These are phyloP conservation scores for Rhodosporidiobolus sp. DNA, from an alignment of 768 basidiomycete genomes.

Conservation along the genomic window DNA sequence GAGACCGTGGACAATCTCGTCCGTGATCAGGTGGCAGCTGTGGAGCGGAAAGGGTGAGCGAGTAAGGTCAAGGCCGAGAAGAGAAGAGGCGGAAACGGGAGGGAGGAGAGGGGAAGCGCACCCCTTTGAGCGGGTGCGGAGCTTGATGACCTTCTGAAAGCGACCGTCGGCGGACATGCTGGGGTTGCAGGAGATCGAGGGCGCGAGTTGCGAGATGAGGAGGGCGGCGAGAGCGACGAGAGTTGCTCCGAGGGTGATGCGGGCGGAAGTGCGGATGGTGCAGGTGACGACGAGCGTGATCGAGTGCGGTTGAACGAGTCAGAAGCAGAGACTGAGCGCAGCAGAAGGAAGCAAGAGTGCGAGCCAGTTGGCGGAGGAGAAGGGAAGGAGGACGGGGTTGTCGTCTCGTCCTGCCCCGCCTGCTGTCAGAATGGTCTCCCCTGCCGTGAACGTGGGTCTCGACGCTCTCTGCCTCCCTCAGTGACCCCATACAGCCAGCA, in stretches of 20 bases:
- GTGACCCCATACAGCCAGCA: no score
- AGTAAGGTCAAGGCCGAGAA: background rate
- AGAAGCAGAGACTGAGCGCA: background rate
- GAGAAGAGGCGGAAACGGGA: background rate
- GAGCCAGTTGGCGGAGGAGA: background rate
- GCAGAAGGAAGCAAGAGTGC: no score
- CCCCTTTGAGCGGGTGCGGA: conserved; percentile 23
- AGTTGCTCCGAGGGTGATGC: background rate
- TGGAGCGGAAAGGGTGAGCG: no score
- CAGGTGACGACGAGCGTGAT: background rate
- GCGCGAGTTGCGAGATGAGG: background rate
- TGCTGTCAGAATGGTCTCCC: conserved; percentile 35
- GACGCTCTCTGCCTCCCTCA: background rate
- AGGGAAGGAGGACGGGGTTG: background rate
- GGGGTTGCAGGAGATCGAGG: background rate
- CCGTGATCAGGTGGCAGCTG: conserved; percentile 74
- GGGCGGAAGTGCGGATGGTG: background rate
- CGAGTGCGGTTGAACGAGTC: background rate
- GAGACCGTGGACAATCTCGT: conserved; percentile 67
- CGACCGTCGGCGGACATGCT: background rate
- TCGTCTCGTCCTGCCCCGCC: background rate
- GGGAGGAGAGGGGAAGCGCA: background rate
- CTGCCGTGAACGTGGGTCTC: conserved; percentile 41
- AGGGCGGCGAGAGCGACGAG: background rate
- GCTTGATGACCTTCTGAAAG: conserved; percentile 26